Base-by-base conservation (phyloP, 345 rosid species). In the Acer saccharum region DNA sequence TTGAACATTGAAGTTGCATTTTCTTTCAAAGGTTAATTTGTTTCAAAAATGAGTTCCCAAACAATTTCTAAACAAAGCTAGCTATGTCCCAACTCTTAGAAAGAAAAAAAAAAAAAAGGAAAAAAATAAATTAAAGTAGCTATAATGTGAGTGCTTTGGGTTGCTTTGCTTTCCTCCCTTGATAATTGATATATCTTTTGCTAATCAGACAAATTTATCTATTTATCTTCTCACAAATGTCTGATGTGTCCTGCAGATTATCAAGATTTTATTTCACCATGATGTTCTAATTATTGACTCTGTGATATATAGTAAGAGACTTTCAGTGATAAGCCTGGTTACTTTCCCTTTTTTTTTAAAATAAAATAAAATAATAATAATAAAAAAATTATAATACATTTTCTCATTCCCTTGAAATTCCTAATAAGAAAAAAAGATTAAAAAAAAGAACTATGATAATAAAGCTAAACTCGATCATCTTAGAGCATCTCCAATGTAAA, bases 1-100 rank as follows among this genome's bases (percentile, higher is more conserved):
- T 74, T 63, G 93, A 89, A 80, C 91, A 92, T 79, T 90, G 90
- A 60, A 20, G 64, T 92, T 66, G 94, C 99, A 96, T 95, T 72
- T 85, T 87, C 80, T 81, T 74, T 20, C 11, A 43, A 41, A 7
- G 48, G 18, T 85, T 35, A 35, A 35, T 78, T 73, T 43, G 79
- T 80, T 78, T 81, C 73, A 79, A 77, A 58, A 71, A 61, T 35
- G 69, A 81, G 82, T 66, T 66, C 50, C 69, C 78, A 65, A 35
- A 72, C 27, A 71, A n/a, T 20, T 50, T 72, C 64, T 41, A 70
- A 52, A 72, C 60, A 75, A 71, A 64, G 68, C 83, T 58, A n/a
- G 25, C 20, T 60, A 20, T 9, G 64, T 60, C 27, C 64, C 64
- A 20, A 21, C 2, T 10, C 18, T 20, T 6, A 54, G 3, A 20